Conservation (phyloP, 2,329 filamentous ascomycete genomes). For the Diaporthe sp. region DNA sequence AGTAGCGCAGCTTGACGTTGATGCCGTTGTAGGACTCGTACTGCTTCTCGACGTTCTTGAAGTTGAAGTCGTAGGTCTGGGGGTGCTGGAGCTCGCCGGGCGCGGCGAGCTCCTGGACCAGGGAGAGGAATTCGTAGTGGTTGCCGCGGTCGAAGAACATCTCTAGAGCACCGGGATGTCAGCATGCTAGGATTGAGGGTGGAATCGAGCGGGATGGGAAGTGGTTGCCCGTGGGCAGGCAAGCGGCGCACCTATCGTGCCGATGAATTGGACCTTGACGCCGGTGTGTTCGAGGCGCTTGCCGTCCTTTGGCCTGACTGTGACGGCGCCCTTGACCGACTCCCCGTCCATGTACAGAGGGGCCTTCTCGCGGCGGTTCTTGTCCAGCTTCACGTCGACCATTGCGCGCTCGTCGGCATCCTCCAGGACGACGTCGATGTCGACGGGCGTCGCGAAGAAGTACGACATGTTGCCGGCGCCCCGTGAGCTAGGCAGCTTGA, state of each 20-base stretch:
- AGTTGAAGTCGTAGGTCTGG: slow-evolving; percentile 99
- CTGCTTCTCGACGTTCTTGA: slow-evolving; percentile 99
- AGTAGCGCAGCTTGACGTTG: slow-evolving; percentile 99
- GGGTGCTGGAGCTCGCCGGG: slow-evolving; percentile 98
- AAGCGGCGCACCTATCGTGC: slow-evolving; percentile 82
- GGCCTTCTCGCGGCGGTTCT: slow-evolving; percentile 96
- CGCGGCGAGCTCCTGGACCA: slow-evolving; percentile 95
- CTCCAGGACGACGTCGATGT: slow-evolving; percentile 98
- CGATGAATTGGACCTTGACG: slow-evolving; percentile 99
- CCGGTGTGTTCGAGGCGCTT: slow-evolving; percentile 98
- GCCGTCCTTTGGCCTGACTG: slow-evolving; percentile 95
- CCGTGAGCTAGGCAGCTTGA: slow-evolving; percentile 38
- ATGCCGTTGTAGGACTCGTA: slow-evolving; percentile 99
- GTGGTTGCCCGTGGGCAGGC: neutral
- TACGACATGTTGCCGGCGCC: slow-evolving; percentile 79
- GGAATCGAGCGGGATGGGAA: too few species aligned
- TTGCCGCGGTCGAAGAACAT: slow-evolving; percentile 99
- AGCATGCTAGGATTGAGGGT: neutral
- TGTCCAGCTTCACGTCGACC: slow-evolving; percentile 98
- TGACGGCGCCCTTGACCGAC: slow-evolving; percentile 96
- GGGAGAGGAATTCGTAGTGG: slow-evolving; percentile 98
- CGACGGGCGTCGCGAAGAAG: slow-evolving; percentile 97
- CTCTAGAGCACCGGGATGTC: slow-evolving; percentile 68
- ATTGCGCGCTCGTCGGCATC: slow-evolving; percentile 94
- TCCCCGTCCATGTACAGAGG: slow-evolving; percentile 98